Conservation (phyloP, 805 yeast species). For the Lipomyces orientalis region DNA sequence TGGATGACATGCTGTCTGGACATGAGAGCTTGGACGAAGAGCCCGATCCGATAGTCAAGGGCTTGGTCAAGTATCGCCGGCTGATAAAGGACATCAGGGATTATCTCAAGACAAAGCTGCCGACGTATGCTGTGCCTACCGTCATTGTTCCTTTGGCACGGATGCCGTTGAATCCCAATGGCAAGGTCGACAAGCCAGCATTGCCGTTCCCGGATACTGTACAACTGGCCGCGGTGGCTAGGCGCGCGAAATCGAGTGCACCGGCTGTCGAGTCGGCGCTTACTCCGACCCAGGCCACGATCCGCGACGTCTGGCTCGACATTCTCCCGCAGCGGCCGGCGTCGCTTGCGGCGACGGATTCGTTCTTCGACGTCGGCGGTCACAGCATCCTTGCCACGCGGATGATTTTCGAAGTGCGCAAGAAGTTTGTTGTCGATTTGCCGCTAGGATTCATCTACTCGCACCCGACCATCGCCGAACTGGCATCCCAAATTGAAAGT, state of each 20-base stretch:
- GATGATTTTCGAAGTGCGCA: slow-evolving; percentile 91
- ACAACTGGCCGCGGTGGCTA: slow-evolving; percentile 78
- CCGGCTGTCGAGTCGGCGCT: slow-evolving; percentile 59
- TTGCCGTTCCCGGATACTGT: slow-evolving; percentile 92
- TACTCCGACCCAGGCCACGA: slow-evolving; percentile 65
- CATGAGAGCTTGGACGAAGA: slow-evolving; percentile 50
- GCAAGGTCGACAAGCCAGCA: slow-evolving; percentile 97
- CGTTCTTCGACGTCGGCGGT: slow-evolving; percentile 97
- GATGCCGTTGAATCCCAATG: slow-evolving; percentile 95
- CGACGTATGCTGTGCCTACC: slow-evolving; percentile 92
- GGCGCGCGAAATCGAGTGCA: slow-evolving; percentile 47
- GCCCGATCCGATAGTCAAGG: slow-evolving; percentile 68
- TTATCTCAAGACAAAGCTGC: slow-evolving; percentile 86
- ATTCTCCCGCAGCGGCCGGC: slow-evolving; percentile 88
- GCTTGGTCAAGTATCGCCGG: slow-evolving; percentile 75
- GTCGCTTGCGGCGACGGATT: slow-evolving; percentile 74
- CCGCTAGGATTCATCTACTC: slow-evolving; percentile 92
- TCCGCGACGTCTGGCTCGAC: slow-evolving; percentile 83
- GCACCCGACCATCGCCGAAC: slow-evolving; percentile 80
- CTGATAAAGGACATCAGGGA: slow-evolving; percentile 80
- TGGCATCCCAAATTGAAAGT: slow-evolving; percentile 73
- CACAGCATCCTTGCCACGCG: slow-evolving; percentile 96
- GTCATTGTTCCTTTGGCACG: slow-evolving; percentile 84
- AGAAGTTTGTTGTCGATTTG: slow-evolving; percentile 74
- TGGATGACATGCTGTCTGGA: slow-evolving; percentile 48